A percentile compares a stretch with the other conserved stretches of the same genome.
These are phyloP conservation scores for Litchi chinensis DNA, from an alignment of 345 rosid genomes.

Conservation along the genomic window DNA sequence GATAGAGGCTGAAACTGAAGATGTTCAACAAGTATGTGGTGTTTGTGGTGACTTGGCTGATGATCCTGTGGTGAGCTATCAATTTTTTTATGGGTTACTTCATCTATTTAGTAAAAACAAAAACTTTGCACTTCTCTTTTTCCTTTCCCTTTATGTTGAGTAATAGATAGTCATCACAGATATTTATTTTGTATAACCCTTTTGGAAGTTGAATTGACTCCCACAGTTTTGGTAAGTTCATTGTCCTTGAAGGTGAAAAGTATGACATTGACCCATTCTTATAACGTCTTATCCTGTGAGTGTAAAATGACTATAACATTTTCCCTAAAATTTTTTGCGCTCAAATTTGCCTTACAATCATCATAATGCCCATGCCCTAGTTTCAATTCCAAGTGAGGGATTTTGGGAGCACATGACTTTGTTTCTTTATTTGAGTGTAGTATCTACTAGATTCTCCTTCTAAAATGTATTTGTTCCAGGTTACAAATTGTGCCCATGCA, in stretches of 20 bases:
- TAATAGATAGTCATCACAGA: neutral
- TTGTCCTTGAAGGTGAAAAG: neutral
- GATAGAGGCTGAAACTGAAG: conserved; percentile 31
- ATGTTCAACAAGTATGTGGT: conserved; percentile 64
- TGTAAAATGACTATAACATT: too few species aligned
- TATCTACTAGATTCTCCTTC: neutral
- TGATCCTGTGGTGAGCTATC: conserved; percentile 68
- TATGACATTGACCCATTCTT: neutral
- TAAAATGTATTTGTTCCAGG: conserved; percentile 49
- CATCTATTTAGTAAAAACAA: too few species aligned
- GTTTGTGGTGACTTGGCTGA: conserved; percentile 83
- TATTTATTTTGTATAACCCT: neutral
- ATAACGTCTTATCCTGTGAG: neutral
- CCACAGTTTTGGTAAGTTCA: neutral
- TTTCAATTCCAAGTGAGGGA: neutral
- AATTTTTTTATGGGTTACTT: conserved; percentile 8
- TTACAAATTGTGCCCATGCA: conserved; percentile 73
- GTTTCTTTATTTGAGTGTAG: neutral
- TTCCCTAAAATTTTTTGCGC: neutral
- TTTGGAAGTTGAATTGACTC: neutral
- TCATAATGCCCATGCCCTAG: neutral
- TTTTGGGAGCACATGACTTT: conserved; percentile 1
- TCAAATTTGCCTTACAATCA: neutral
- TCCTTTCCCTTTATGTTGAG: neutral
- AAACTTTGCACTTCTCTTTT: neutral